Conservation (phyloP, 345 rosid species). For the Turritis glabra region DNA sequence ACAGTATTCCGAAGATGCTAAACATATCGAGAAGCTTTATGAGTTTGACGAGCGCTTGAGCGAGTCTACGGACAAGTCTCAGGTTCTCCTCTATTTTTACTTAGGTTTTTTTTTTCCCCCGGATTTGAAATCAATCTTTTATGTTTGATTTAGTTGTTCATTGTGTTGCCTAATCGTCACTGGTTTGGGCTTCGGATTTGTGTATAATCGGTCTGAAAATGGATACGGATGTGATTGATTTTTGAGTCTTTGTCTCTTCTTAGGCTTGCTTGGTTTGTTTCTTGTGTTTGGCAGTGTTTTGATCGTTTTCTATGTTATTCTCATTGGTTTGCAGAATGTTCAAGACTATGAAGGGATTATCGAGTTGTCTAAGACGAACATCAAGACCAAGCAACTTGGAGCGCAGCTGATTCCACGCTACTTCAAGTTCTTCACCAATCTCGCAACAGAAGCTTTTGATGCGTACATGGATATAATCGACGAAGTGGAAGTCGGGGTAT, state of each 20-base stretch:
- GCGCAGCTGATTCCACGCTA: conserved; percentile 93
- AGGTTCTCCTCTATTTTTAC: conserved; percentile 44
- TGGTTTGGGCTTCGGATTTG: neutral
- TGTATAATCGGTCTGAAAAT: neutral
- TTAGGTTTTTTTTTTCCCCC: conserved; percentile 24
- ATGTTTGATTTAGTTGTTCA: neutral
- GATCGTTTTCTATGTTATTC: neutral
- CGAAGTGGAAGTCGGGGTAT: conserved; percentile 77
- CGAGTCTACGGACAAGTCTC: conserved; percentile 85
- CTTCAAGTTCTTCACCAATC: conserved; percentile 82
- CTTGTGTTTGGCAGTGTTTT: neutral
- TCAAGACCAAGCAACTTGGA: conserved; percentile 82
- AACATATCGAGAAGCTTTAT: conserved; percentile 85
- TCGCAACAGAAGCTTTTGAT: conserved; percentile 59
- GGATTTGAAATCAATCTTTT: neutral
- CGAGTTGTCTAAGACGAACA: conserved; percentile 58
- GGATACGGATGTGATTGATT: neutral
- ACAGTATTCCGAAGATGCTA: conserved; percentile 51
- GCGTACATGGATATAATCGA: conserved; percentile 77
- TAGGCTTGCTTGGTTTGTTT: neutral
- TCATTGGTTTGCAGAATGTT: conserved; percentile 56
- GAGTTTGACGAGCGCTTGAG: conserved; percentile 87
- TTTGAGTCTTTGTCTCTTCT: neutral
- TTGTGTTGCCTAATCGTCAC: neutral
- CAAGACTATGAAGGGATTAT: conserved; percentile 80